Conservation (phyloP, 257 asterid species). For the Leonotis leonurus region DNA sequence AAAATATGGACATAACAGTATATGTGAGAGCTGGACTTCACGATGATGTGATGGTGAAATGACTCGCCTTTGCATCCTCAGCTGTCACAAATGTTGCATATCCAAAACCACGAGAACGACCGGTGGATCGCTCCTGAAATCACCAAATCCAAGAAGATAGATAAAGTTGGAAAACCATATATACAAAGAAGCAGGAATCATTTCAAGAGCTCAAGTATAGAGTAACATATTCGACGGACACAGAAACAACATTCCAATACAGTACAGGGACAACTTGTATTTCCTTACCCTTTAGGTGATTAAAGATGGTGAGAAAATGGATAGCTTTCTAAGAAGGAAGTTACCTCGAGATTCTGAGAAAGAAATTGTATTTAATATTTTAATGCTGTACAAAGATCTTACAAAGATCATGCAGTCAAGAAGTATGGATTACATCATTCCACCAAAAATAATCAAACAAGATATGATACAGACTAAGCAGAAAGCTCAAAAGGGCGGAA, state of each 20-base stretch:
- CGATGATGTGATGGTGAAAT: conserved; percentile 1
- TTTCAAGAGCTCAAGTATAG: not conserved
- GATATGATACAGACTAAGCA: not conserved
- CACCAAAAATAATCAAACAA: not conserved
- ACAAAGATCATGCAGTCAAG: not conserved
- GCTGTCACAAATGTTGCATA: conserved; percentile 76
- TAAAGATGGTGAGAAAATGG: not conserved
- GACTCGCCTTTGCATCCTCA: conserved; percentile 82
- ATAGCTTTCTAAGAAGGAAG: not conserved
- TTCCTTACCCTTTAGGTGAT: not conserved
- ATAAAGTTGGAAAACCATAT: conserved; percentile 2
- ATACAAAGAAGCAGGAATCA: not conserved
- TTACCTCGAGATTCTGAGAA: not conserved
- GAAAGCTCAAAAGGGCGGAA: not conserved
- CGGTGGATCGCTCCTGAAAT: conserved; percentile 85
- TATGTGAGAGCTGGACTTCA: not conserved
- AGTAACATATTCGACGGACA: not conserved
- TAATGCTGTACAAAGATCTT: not conserved
- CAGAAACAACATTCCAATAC: not conserved
- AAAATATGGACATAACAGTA: too few relatives aligned
- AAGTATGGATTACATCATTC: not conserved
- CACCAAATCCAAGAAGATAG: conserved; percentile 18
- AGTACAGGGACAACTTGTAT: not conserved
- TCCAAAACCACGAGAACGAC: conserved; percentile 98
- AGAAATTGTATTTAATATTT: not conserved